Conservation (phyloP, 495 filamentous ascomycete species). For the Immersiella caudata region DNA sequence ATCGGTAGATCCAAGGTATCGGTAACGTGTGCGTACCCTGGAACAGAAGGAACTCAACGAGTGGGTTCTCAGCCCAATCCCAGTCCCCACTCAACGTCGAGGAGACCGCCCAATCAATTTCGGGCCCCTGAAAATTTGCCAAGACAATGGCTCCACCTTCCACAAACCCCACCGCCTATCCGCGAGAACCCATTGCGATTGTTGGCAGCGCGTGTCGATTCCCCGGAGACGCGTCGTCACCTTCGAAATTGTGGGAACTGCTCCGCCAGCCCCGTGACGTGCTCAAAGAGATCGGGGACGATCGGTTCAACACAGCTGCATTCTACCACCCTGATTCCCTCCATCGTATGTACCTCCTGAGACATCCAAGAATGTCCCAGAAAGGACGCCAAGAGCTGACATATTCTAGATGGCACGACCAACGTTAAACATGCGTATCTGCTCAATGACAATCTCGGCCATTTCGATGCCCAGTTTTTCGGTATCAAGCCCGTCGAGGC, state of each 20-base stretch:
- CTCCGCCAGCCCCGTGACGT: conserved; percentile 9
- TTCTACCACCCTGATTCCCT: neutral
- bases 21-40: too few species aligned
- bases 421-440: conserved; percentile 1
- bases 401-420: conserved; percentile 6
- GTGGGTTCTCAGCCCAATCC: neutral
- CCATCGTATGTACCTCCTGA: too few species aligned
- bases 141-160: neutral
- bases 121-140: neutral
- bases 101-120: neutral
- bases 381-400: too few species aligned
- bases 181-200: conserved; percentile 9
- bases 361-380: too few species aligned
- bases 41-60: conserved; percentile 1
- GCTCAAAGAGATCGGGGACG: conserved; percentile 54
- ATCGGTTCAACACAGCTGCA: neutral
- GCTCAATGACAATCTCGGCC: conserved; percentile 15
- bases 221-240: conserved; percentile 12
- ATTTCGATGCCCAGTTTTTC: conserved; percentile 23
- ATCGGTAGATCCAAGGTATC: neutral
- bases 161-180: neutral
- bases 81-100: conserved; percentile 7
- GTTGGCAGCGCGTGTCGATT: conserved; percentile 14
- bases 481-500: conserved; percentile 10
- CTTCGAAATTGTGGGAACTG: conserved; percentile 46